phyloP scores from a whole-genome alignment of 495 filamentous ascomycete genomes.

The Cercophora scortea region DNA sequence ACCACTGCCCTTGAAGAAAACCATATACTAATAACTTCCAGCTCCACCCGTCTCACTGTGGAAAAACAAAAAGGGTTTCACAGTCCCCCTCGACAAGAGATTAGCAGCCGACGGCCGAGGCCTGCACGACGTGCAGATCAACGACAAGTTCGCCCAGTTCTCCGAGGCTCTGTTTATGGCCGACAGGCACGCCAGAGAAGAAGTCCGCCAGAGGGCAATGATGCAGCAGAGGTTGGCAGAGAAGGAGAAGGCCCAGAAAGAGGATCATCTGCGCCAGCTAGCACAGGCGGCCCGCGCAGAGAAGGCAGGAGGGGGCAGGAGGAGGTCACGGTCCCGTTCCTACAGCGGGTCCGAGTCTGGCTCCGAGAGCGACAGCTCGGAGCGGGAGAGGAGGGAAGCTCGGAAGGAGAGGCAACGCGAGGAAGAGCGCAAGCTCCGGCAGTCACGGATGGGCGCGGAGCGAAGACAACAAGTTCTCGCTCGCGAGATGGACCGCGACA shows the following conservation, averaged over 20 bases:
- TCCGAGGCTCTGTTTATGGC: constrained; percentile 90
- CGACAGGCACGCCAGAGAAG: constrained; percentile 89
- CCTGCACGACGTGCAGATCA: constrained; percentile 91
- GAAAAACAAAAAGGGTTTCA: constrained; percentile 99
- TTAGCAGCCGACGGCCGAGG: constrained; percentile 92
- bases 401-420: constrained; percentile 74
- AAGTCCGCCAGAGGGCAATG: constrained; percentile 81
- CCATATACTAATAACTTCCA: background rate
- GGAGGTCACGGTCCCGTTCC: constrained; percentile 41
- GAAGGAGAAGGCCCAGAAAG: constrained; percentile 89
- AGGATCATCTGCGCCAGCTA: constrained; percentile 82
- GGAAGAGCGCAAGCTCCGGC: constrained; percentile 80
- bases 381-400: constrained; percentile 66
- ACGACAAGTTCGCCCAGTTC: constrained; percentile 98
- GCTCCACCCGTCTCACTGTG: constrained; percentile 90
- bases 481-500: constrained; percentile 91
- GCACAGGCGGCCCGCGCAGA: constrained; percentile 90
- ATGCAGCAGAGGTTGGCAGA: constrained; percentile 98
- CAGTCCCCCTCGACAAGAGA: constrained; percentile 91
- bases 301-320: constrained; percentile 48
- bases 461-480: constrained; percentile 84
- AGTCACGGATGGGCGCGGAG: constrained; percentile 94
- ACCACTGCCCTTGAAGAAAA: too few species aligned
- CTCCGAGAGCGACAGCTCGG: constrained; percentile 58
- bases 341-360: constrained; percentile 49